Conservation (phyloP, 495 filamentous ascomycete genomes). For the Hyphodiscus hymeniophilus region DNA sequence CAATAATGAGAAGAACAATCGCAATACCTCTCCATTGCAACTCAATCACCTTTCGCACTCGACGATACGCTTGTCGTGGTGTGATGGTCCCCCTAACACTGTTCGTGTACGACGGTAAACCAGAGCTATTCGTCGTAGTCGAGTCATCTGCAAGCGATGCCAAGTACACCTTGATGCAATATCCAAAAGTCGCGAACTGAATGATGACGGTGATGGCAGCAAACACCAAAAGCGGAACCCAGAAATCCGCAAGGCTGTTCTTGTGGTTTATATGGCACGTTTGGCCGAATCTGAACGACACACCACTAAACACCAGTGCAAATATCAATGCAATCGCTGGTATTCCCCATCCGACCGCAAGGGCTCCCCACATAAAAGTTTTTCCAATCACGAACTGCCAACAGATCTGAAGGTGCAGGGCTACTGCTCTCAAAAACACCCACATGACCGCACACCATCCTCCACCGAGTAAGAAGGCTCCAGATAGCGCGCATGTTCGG, state of each 20-base stretch:
- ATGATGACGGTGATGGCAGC: conserved; percentile 68
- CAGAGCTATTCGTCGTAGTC: conserved; percentile 60
- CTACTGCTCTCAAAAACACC: conserved; percentile 85
- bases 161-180: conserved; percentile 93
- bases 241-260: conserved; percentile 57
- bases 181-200: conserved; percentile 78
- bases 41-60: conserved; percentile 76
- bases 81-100: conserved; percentile 71
- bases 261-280: conserved; percentile 49
- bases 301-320: conserved; percentile 77
- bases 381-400: conserved; percentile 88
- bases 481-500: conserved; percentile 78
- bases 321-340: conserved; percentile 63
- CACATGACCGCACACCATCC: conserved; percentile 78
- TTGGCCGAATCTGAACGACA: conserved; percentile 86
- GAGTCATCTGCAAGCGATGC: conserved; percentile 69
- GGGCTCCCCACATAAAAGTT: conserved; percentile 83
- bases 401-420: conserved; percentile 94
- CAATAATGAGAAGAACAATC: conserved; percentile 78
- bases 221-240: conserved; percentile 80
- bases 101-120: conserved; percentile 66
- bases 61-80: conserved; percentile 78
- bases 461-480: conserved; percentile 74
- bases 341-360: conserved; percentile 75
- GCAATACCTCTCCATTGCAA: conserved; percentile 90